Base-by-base conservation (phyloP, 768 basidiomycete genomes). In the Russula sp. region DNA sequence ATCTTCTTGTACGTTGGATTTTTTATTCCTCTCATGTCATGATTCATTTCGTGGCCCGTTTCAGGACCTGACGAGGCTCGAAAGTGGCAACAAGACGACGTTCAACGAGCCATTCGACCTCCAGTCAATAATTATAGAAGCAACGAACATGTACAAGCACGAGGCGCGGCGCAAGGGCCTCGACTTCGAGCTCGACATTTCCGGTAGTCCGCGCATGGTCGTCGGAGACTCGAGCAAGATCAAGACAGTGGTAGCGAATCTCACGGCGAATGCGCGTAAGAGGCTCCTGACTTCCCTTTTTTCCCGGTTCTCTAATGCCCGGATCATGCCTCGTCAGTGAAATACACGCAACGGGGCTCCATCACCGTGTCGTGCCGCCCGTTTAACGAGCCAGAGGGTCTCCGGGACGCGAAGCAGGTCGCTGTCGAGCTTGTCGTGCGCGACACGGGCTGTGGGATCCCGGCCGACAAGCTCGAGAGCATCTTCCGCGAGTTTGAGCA, bases 401-500 rank as follows among this genome's bases (percentile, higher is more conserved):
- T 83, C 11, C 76, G 78, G 4, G 72, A 72, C 69, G 62, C 74
- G 2, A 75, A 76, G 18, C 79, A 82, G 62, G 75, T 79, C 3
- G 84, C 81, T 3, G 82, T 91, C 37, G 87, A 91, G 72, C 84
- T 90, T 50, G 71, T 84, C 34, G 84, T 91, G 11, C 75, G 81
- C 0, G 89, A 93, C 66, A 87, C 88, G 3, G 89, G 89, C 0
- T 82, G 81, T 62, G 91, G 90, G 4, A 91, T 94, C 50, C 69
- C 83, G 0, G 73, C 77, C 7, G 78, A 78, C 14, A 87, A 86
- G 71, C 77, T 92, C 18, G 86, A 88, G 70, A 83, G 80, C 57
- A 88, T 92, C 55, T 91, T 92, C 74, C 77, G 88, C 63, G 87
- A 89, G 63, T 87, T 93, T 58, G 88, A 91, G 72, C 85, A 88